Percentiles rank a stretch among this genome's conserved stretches.
phyloP scores from a whole-genome alignment of 768 basidiomycete species.

The Brasilioporus rufonigricans region DNA sequence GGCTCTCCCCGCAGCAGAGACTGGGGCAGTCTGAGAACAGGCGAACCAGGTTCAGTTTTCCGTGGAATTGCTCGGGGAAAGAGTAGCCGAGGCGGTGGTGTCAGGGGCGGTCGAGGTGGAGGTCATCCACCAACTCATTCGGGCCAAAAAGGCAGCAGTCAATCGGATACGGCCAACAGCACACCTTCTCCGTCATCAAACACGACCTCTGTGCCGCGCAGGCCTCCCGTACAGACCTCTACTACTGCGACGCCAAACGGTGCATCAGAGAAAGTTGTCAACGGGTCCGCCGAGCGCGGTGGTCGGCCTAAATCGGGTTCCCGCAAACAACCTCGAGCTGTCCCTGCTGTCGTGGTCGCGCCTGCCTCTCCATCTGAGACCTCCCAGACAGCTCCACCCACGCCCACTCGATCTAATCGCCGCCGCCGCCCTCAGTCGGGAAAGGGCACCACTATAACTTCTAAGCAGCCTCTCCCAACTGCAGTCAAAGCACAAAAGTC shows the following conservation, averaged over 20 bases:
- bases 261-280: constrained; percentile 22
- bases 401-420: constrained; percentile 44
- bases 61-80: constrained; percentile 41
- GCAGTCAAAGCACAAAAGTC: constrained; percentile 37
- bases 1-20: constrained; percentile 35
- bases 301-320: constrained; percentile 21
- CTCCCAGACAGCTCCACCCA: constrained; percentile 26
- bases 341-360: constrained; percentile 21
- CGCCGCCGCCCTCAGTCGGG: constrained; percentile 47
- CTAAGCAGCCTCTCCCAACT: constrained; percentile 20
- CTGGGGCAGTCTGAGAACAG: constrained; percentile 40
- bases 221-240: constrained; percentile 11
- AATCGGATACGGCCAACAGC: constrained; percentile 19
- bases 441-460: constrained; percentile 22
- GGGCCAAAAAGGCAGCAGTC: constrained; percentile 22
- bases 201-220: constrained; percentile 14
- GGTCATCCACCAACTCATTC: constrained; percentile 27
- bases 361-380: constrained; percentile 22
- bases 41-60: constrained; percentile 49
- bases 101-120: constrained; percentile 25
- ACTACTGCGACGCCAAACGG: constrained; percentile 19
- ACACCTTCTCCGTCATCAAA: constrained; percentile 20
- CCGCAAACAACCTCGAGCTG: constrained; percentile 20
- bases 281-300: constrained; percentile 21
- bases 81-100: constrained; percentile 34